Base-by-base conservation (phyloP, 2,329 filamentous ascomycete species). In the Xylaria sp. region DNA sequence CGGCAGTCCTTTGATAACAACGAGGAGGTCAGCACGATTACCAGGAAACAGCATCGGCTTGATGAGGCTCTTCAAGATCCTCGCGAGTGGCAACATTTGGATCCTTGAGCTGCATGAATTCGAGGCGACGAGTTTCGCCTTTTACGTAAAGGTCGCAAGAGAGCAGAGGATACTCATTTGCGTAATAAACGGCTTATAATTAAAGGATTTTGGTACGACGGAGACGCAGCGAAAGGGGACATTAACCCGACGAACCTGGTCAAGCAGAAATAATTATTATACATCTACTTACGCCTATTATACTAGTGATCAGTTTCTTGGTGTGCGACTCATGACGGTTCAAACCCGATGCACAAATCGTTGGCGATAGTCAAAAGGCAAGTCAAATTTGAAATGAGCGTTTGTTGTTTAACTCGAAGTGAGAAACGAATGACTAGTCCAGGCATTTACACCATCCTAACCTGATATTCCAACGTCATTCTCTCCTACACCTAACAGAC, bases 21-120 rank as follows among this genome's bases (percentile, higher is more conserved):
- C n/a, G 15, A 63, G 20, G 10, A 55, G 20, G 46, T 28, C 25
- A 50, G 50, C 20, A 20, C 39, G 12, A 37, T 58, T 52, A 70
- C 60, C 28, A 65, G 69, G 10, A 72, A 52, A 60, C 65, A 71
- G 18, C 70, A 76, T 68, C 74, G 76, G 8, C 66, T 77, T 15
- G 76, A 78, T 52, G 74, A 75, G 52, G 70, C 68, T 62, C 55
- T 76, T 3, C 72, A 74, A 56, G 55, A 71, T 48, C 62, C 50
- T 55, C 62, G 18, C 37, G 72, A 74, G 51, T 72, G 63, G 59
- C 58, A 70, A 25, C 48, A 52, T 0, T 57, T 58, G 10, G 37
- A 46, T 7, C 12, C 50, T 51, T 41, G 9, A 5, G n/a, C 12
- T 34, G 15, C 20, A 41, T 60, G 9, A 50, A 50, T 23, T 15